Conservation (phyloP, 192 early-diverging fungal species). For the Backusella mclennaniae region DNA sequence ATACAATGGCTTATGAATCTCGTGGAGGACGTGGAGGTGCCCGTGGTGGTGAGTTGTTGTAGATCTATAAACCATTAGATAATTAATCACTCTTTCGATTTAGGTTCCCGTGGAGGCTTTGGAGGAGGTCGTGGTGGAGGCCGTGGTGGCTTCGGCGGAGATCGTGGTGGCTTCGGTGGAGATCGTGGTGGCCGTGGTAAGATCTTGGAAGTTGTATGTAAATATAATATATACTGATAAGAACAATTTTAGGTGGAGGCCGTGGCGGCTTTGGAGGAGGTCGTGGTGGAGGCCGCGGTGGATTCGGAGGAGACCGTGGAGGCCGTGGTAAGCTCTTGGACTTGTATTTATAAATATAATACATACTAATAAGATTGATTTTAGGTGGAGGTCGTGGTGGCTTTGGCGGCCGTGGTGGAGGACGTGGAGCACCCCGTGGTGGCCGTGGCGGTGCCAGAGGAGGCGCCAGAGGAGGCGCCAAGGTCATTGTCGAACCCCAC, state of each 20-base stretch:
- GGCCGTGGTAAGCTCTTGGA: slow-evolving; percentile 14
- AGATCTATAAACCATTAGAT: too few relatives aligned
- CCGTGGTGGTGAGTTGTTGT: slow-evolving; percentile 10
- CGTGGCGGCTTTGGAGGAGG: slow-evolving; percentile 50
- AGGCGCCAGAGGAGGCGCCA: slow-evolving; percentile 86
- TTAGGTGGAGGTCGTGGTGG: slow-evolving; percentile 46
- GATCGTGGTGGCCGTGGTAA: slow-evolving; percentile 41
- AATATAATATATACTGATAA: too few relatives aligned
- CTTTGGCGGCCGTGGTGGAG: slow-evolving; percentile 42
- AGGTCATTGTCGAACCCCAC: slow-evolving; percentile 96
- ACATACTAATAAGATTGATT: not conserved
- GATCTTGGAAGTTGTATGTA: too few relatives aligned
- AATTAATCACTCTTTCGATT: too few relatives aligned
- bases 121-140: slow-evolving; percentile 51
- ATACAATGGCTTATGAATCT: not conserved
- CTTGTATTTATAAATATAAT: too few relatives aligned
- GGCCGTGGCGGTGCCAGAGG: slow-evolving; percentile 34
- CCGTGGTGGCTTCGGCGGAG: slow-evolving; percentile 50
- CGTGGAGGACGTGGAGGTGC: not conserved
- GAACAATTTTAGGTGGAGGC: slow-evolving; percentile 37
- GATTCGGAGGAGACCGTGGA: slow-evolving; percentile 40
- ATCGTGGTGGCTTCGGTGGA: slow-evolving; percentile 50
- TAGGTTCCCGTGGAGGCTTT: slow-evolving; percentile 38
- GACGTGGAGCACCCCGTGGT: too few relatives aligned
- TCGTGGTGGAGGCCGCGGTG: slow-evolving; percentile 46